Evolutionary conservation across 176 grass and related monocot genomes (phyloP), one percentile per base, ranked within the genome.

Genomic region (Coix lacrymajobi): DNA sequence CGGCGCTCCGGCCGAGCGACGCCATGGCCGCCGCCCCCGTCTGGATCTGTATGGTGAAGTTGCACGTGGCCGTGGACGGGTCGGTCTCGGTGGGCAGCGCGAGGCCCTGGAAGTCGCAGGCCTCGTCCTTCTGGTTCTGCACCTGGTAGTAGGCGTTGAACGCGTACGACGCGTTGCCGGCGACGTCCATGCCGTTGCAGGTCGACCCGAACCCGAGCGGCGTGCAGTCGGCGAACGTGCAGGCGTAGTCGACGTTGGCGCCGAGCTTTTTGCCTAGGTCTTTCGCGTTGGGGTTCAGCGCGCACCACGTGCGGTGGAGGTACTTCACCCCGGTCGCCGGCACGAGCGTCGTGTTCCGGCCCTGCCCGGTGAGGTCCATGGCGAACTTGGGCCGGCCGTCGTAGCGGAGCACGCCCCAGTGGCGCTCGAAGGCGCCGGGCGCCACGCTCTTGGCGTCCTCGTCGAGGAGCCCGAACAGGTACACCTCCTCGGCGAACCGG

Each of bases 101-200:
- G 24, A 85, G 91, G 8, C 91, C 91, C 79, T 85, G 77, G 68
- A 97, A 97, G 46, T 77, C 62, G 25, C 91, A 97, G 7, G 90
- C 92, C 36, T 33, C 24, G 48, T 87, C 84, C 74, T 67, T 43
- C 69, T 93, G 94, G 80, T 67, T 91, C 84, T 91, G 91, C 69
- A 79, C 81, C 84, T 97, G 94, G 87, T 85, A 97, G 62, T 97
- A 97, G 1, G 90, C 90, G 46, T 97, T 97, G 63, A 97, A 97
- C 30, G 91, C 91, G 73, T 93, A 97, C 0, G 90, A 89, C 2
- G 88, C 81, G 75, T 97, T 97, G 0, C 94, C 94, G 6, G 78
- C 89, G 3, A 75, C 75, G 70, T 97, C 94, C 91, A 97, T 83
- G 26, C 94, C 91, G 48, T 93, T 87, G 77, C 94, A 97, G 33